These are phyloP conservation scores for Polytrichum commune DNA, from an alignment of 225 moss, liverwort and hornwort species.

Conservation along the genomic window DNA sequence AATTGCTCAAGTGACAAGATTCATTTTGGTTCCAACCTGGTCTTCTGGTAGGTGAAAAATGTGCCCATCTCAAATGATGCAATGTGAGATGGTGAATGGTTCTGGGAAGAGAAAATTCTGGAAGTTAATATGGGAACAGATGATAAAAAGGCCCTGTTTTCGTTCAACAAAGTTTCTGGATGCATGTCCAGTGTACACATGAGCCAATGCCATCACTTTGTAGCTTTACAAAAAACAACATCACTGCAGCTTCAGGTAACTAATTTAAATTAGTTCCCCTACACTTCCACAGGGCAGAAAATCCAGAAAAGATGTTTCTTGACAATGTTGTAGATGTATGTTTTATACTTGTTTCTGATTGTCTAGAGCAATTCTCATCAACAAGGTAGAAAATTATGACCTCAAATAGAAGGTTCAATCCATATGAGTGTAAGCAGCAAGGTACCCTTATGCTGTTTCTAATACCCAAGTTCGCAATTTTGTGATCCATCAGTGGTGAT, in stretches of 20 bases:
- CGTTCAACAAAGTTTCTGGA: slow-evolving; percentile 71
- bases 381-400: too few species aligned
- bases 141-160: slow-evolving; percentile 54
- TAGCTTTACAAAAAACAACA: slow-evolving; percentile 52
- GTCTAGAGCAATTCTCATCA: too few species aligned
- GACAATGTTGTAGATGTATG: too few species aligned
- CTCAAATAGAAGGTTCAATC: background rate
- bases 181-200: slow-evolving; percentile 76
- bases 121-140: slow-evolving; percentile 59
- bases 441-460: too few species aligned
- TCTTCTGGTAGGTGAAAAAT: slow-evolving; percentile 43
- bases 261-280: background rate
- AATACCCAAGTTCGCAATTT: too few species aligned
- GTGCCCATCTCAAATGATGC: slow-evolving; percentile 28
- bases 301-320: too few species aligned
- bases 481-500: too few species aligned
- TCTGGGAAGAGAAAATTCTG: slow-evolving; percentile 73
- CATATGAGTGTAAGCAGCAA: too few species aligned
- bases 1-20: too few species aligned
- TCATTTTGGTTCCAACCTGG: too few species aligned
- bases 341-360: too few species aligned
- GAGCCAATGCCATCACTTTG: slow-evolving; percentile 59
- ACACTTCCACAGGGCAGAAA: too few species aligned
- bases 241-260: slow-evolving; percentile 60
- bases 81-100: slow-evolving; percentile 80